phyloP scores from a whole-genome alignment of 2,329 filamentous ascomycete species.

The Aspergillus ochraceoroseus region DNA sequence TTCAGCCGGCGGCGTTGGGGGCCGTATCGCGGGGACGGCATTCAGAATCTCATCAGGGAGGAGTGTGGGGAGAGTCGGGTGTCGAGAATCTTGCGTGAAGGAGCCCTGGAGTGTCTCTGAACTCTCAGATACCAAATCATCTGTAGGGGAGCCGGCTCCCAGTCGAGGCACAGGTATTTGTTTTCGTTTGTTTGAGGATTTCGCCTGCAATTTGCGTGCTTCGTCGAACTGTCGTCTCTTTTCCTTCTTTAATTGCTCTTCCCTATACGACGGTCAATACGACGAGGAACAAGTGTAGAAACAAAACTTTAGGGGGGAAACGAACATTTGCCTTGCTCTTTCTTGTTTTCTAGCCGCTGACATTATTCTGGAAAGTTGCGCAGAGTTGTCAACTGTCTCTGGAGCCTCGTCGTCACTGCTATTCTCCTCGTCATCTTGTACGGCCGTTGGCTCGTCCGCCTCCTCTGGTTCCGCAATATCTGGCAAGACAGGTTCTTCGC shows the following conservation, averaged over 20 bases:
- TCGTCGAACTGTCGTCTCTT: constrained; percentile 41
- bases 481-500: constrained; percentile 36
- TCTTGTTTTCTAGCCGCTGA: constrained; percentile 39
- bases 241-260: constrained; percentile 38
- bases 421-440: constrained; percentile 26
- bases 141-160: constrained; percentile 16
- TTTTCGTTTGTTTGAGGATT: constrained; percentile 30
- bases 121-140: constrained; percentile 41
- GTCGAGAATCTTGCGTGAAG: constrained; percentile 34
- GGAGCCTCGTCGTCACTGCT: constrained; percentile 41
- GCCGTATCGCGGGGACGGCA: constrained; percentile 42
- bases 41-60: constrained; percentile 51
- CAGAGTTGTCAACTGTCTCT: constrained; percentile 40
- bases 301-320: constrained; percentile 3
- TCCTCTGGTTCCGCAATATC: constrained; percentile 21
- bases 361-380: constrained; percentile 37
- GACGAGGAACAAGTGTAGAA: not conserved
- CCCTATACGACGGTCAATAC: constrained; percentile 30
- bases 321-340: constrained; percentile 36
- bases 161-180: constrained; percentile 13
- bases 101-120: constrained; percentile 40
- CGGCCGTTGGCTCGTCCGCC: constrained; percentile 19
- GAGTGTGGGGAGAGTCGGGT: constrained; percentile 45
- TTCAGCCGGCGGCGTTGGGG: constrained; percentile 44
- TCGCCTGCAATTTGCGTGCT: constrained; percentile 38